phyloP scores from a whole-genome alignment of 2,329 filamentous ascomycete genomes.

The Tolypocladium sp. region DNA sequence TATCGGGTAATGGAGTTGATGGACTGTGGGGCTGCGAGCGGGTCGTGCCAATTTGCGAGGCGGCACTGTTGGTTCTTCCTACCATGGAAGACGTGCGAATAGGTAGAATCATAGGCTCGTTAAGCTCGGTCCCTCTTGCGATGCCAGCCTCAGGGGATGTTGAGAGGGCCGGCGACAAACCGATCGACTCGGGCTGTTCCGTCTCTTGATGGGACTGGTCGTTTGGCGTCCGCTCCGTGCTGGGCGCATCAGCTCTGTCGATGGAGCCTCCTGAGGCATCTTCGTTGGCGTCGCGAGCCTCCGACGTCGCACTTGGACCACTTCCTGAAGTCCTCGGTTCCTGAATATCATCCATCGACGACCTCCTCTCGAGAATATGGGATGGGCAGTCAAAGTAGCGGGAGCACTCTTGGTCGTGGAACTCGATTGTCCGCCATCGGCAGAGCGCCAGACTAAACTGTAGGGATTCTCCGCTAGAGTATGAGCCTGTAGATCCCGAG shows the following conservation, averaged over 20 bases:
- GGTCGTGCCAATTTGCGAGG: background rate
- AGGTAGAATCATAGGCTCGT: conserved; percentile 1
- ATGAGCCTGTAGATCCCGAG: conserved; percentile 26
- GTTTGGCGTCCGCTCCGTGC: background rate
- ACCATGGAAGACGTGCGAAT: conserved; percentile 8
- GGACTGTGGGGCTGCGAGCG: background rate
- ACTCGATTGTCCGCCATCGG: conserved; percentile 27
- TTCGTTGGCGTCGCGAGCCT: background rate
- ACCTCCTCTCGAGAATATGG: conserved; percentile 31
- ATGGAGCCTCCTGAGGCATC: background rate
- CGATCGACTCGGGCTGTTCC: background rate
- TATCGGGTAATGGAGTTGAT: background rate
- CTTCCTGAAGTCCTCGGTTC: conserved; percentile 3
- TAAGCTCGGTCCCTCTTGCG: background rate
- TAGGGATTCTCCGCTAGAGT: conserved; percentile 22
- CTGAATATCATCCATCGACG: conserved; percentile 13
- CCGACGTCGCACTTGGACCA: conserved; percentile 1
- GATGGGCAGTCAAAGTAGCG: conserved; percentile 40
- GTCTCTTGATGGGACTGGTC: background rate
- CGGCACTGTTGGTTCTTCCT: background rate
- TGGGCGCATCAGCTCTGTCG: background rate
- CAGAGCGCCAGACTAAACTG: conserved; percentile 14
- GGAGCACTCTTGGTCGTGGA: conserved; percentile 34
- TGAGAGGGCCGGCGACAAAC: background rate
- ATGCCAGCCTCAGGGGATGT: background rate